A percentile compares a stretch with the other conserved stretches of the same genome.
Conservation (phyloP, 352 stramenopile genomes). For the Pythium brachiatum region DNA sequence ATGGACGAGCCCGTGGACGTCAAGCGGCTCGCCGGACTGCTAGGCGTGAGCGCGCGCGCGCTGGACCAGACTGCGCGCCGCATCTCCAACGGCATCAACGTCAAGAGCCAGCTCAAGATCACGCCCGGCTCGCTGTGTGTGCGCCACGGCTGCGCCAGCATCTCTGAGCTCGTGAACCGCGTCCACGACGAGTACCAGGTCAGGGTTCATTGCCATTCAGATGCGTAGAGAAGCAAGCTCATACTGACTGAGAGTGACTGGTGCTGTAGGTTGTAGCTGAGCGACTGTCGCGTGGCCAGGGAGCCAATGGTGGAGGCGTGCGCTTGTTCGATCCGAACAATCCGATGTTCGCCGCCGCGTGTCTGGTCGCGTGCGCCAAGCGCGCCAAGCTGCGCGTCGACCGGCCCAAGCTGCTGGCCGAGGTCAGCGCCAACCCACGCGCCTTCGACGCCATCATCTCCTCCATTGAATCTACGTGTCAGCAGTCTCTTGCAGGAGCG, state of each 20-base stretch:
- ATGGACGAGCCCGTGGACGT: constrained; percentile 50
- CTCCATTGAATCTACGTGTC: constrained; percentile 51
- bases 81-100: constrained; percentile 48
- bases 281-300: constrained; percentile 20
- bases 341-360: constrained; percentile 61
- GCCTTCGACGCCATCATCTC: constrained; percentile 66
- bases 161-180: constrained; percentile 57
- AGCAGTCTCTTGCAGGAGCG: background rate
- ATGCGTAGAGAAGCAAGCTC: background rate
- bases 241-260: background rate
- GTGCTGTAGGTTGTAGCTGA: constrained; percentile 27
- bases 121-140: constrained; percentile 62
- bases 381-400: constrained; percentile 68
- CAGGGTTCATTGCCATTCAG: no score
- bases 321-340: constrained; percentile 33
- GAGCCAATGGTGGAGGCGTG: constrained; percentile 23
- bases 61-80: constrained; percentile 53
- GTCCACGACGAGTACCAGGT: constrained; percentile 59
- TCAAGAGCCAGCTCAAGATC: constrained; percentile 41
- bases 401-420: constrained; percentile 49
- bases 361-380: constrained; percentile 66
- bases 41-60: constrained; percentile 36
- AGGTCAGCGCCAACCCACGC: constrained; percentile 57
- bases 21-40: constrained; percentile 38
- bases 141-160: constrained; percentile 63